A percentile compares a stretch with the other conserved stretches of the same genome.
Evolutionary conservation across 2,329 filamentous ascomycete genomes (phyloP).

Genomic region (Cladosporium colombiae): DNA sequence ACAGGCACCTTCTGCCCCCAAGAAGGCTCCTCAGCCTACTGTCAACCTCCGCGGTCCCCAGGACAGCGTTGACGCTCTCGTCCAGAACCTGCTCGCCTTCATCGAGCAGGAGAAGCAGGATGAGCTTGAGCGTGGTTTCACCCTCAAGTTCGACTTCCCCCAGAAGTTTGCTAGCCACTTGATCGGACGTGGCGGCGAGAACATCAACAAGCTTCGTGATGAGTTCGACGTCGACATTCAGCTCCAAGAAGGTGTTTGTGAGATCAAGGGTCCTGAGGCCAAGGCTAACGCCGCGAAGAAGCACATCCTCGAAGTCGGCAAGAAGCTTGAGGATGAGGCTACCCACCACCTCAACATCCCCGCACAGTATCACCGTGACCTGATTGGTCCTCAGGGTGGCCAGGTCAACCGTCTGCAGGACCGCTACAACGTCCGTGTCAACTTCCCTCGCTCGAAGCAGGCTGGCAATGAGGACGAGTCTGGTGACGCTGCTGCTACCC

Average conservation of each 20-base stretch:
- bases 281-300: constrained; percentile 86
- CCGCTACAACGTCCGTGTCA: constrained; percentile 90
- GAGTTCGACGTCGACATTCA: constrained; percentile 78
- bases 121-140: constrained; percentile 90
- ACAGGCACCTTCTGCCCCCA: constrained; percentile 45
- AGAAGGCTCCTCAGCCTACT: constrained; percentile 53
- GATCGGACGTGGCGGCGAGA: constrained; percentile 66
- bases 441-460: constrained; percentile 75
- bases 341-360: constrained; percentile 87
- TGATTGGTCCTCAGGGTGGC: constrained; percentile 84
- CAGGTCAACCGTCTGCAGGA: constrained; percentile 91
- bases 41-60: constrained; percentile 74
- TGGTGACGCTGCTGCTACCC: constrained; percentile 68
- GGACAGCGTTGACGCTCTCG: constrained; percentile 69
- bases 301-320: constrained; percentile 76
- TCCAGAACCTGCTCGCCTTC: constrained; percentile 73
- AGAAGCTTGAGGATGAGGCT: constrained; percentile 86
- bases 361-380: constrained; percentile 87
- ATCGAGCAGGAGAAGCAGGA: constrained; percentile 86
- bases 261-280: constrained; percentile 91
- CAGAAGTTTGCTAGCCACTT: constrained; percentile 91
- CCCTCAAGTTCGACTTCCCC: constrained; percentile 84
- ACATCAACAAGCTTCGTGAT: constrained; percentile 68
- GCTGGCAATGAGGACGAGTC: constrained; percentile 65
- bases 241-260: constrained; percentile 89